Conservation (phyloP, 805 yeast genomes). For the Ascoidea rubescens region DNA sequence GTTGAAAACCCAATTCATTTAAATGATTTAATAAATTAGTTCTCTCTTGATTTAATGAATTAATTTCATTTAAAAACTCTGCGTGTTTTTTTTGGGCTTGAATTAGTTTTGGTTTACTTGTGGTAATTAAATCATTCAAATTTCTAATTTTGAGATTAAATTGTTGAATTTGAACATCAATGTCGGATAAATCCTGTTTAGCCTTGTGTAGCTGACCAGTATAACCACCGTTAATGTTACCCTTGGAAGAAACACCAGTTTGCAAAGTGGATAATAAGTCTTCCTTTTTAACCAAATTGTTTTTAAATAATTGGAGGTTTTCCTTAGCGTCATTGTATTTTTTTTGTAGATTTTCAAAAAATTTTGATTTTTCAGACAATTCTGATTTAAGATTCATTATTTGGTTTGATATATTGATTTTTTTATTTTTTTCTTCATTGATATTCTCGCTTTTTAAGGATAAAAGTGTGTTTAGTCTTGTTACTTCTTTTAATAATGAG, state of each 20-base stretch:
- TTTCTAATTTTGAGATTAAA: slow-evolving; percentile 44
- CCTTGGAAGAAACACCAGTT: slow-evolving; percentile 82
- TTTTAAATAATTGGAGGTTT: slow-evolving; percentile 30
- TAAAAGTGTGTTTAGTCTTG: slow-evolving; percentile 51
- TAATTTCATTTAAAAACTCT: slow-evolving; percentile 27
- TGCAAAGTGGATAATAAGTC: slow-evolving; percentile 71
- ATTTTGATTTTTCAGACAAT: slow-evolving; percentile 22
- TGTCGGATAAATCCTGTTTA: slow-evolving; percentile 38
- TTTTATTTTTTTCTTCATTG: slow-evolving; percentile 34
- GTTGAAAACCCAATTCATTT: slow-evolving; percentile 42
- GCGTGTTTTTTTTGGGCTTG: slow-evolving; percentile 39
- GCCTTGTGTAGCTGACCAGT: slow-evolving; percentile 53
- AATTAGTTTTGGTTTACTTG: slow-evolving; percentile 32
- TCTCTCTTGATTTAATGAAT: slow-evolving; percentile 24
- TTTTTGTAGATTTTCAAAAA: slow-evolving; percentile 26
- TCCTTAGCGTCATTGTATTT: slow-evolving; percentile 31
- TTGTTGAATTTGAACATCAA: slow-evolving; percentile 43
- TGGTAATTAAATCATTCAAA: slow-evolving; percentile 35
- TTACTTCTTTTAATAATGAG: slow-evolving; percentile 43
- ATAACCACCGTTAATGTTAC: slow-evolving; percentile 66
- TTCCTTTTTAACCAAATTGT: slow-evolving; percentile 42
- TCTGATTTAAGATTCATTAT: slow-evolving; percentile 20
- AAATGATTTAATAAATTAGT: slow-evolving; percentile 27
- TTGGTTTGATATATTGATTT: slow-evolving; percentile 19
- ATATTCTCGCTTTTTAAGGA: slow-evolving; percentile 45